phyloP scores from a whole-genome alignment of 2,329 filamentous ascomycete species.

The Cladobotryum mycophilum region DNA sequence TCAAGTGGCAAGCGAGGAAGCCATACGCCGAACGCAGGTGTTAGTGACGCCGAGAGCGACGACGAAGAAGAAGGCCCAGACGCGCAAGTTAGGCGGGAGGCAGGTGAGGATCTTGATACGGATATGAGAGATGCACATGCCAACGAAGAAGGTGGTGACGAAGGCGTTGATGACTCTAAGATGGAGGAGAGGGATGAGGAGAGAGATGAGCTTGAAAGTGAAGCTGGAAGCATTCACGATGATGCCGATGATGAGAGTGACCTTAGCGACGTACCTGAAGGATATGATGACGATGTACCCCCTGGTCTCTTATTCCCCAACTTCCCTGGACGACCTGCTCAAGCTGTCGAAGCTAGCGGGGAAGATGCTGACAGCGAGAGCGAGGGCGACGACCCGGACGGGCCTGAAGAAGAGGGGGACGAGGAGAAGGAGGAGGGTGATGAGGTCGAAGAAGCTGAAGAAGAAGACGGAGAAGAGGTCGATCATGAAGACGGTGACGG shows the following conservation, averaged over 20 bases:
- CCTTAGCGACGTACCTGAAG: constrained; percentile 56
- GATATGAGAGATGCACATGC: constrained; percentile 39
- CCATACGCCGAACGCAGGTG: constrained; percentile 30
- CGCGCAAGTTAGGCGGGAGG: constrained; percentile 31
- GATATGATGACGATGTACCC: constrained; percentile 52
- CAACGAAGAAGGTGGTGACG: constrained; percentile 23
- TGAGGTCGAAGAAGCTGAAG: constrained; percentile 7
- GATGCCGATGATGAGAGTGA: constrained; percentile 65
- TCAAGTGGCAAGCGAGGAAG: constrained; percentile 44
- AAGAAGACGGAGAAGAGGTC: constrained; percentile 9
- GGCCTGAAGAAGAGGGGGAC: constrained; percentile 16
- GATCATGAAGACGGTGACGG: constrained; percentile 9
- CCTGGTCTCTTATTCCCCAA: constrained; percentile 48
- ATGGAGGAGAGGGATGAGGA: constrained; percentile 23
- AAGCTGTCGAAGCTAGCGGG: constrained; percentile 25
- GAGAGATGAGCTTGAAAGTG: constrained; percentile 21
- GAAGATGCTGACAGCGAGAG: constrained; percentile 32
- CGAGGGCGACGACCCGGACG: constrained; percentile 25
- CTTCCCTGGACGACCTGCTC: constrained; percentile 25
- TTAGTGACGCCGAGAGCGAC: constrained; percentile 34
- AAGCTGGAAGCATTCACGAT: constrained; percentile 53
- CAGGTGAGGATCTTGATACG: constrained; percentile 27
- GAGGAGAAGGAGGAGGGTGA: constrained; percentile 13
- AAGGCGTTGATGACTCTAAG: constrained; percentile 22
- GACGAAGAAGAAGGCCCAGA: constrained; percentile 36